These are phyloP conservation scores for Dichotomocladium elegans DNA, from an alignment of 371 early-diverging fungal genomes.

Conservation along the genomic window DNA sequence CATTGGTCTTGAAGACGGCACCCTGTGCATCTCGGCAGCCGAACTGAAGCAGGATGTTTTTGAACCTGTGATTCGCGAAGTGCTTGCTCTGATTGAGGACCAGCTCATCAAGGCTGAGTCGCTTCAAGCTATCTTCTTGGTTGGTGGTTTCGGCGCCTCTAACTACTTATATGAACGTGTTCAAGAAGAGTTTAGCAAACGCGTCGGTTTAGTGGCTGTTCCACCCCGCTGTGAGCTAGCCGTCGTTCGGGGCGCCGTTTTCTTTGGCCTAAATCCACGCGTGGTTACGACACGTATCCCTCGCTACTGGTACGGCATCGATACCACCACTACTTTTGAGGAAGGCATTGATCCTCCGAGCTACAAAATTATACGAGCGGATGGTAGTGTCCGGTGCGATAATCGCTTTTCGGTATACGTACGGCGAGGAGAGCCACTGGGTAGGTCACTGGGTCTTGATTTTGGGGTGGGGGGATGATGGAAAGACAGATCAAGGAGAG, in stretches of 20 bases:
- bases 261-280: constrained; percentile 48
- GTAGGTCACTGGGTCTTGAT: no score
- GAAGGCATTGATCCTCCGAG: constrained; percentile 46
- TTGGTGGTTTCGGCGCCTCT: constrained; percentile 61
- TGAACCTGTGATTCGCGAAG: constrained; percentile 42
- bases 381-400: constrained; percentile 45
- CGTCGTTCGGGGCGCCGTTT: constrained; percentile 45
- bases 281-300: constrained; percentile 52
- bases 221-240: constrained; percentile 51
- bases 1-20: constrained; percentile 55
- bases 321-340: constrained; percentile 47
- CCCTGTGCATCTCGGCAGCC: constrained; percentile 38
- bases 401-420: constrained; percentile 47
- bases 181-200: constrained; percentile 25
- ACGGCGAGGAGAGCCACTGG: constrained; percentile 36
- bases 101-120: constrained; percentile 34
- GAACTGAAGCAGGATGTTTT: constrained; percentile 49
- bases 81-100: constrained; percentile 36
- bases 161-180: constrained; percentile 51
- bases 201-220: constrained; percentile 42
- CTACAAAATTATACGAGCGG: constrained; percentile 41
- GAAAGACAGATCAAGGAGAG: neutral
- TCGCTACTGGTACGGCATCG: constrained; percentile 57
- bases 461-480: neutral
- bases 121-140: constrained; percentile 50